Base-by-base conservation (phyloP, 441 rosid species). In the Adansonia madagascariensis region DNA sequence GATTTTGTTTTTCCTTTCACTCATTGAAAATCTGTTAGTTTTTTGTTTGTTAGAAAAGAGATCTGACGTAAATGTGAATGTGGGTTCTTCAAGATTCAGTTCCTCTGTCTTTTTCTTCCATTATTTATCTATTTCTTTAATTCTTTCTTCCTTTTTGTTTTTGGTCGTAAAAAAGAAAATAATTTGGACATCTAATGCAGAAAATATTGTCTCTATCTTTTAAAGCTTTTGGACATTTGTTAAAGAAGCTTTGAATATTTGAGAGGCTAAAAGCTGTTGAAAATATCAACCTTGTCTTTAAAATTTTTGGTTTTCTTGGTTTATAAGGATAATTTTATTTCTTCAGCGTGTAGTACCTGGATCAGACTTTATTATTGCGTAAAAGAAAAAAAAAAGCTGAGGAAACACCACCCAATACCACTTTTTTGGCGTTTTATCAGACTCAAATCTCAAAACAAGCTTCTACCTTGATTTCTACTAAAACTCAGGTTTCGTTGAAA, bases 391-490 rank as follows among this genome's bases (percentile, higher is more conserved):
- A 61, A 61, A 39, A 39, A 12, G 52, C 20, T 27, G 64, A 47
- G 71, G 24, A 75, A 75, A 76, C 55, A 72, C 53, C 49, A 57
- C 15, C 39, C 8, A 50, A 31, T 35, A 18, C 60, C 52, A 31
- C 46, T 52, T 59, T 11, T 39, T 24, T 56, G 65, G 52, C 4
- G 35, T 73, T 12, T 74, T 46, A 46, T 27, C 71, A 31, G 17
- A 63, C 62, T 67, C 79, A 53, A 67, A 41, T 14, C 61, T 47
- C 73, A 22, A 49, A 24, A 69, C 35, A 41, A 18, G 50, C 56
- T 76, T 56, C 49, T 17, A 31, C 52, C 24, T 71, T 77, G 80
- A 61, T 70, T 77, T 15, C 46, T 61, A 76, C 71, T 27, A 52
- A 52, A 71, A 52, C 74, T 52, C n/a, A 47, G 61, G 47, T 27